Percentiles rank a stretch among this genome's conserved stretches.
Conservation (phyloP, 495 filamentous ascomycete species). For the Podospora sp. region DNA sequence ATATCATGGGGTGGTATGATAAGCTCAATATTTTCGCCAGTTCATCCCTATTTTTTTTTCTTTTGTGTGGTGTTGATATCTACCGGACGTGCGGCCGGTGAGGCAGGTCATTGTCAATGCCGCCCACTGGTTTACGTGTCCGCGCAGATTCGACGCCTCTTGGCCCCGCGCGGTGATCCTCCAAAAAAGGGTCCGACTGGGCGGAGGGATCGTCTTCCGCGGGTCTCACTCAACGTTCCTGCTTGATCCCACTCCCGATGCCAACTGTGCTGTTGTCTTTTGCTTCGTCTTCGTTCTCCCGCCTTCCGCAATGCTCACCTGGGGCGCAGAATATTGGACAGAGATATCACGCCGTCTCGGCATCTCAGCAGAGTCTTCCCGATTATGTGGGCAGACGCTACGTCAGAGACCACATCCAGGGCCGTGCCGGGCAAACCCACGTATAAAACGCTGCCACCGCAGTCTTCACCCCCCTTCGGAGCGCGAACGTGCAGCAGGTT, state of each 20-base stretch:
- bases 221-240: slow-evolving; percentile 8
- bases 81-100: neutral
- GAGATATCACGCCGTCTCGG: slow-evolving; percentile 30
- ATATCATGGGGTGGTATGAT: slow-evolving; percentile 15
- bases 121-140: slow-evolving; percentile 12
- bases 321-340: slow-evolving; percentile 29
- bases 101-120: slow-evolving; percentile 11
- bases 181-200: slow-evolving; percentile 17
- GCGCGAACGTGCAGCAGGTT: slow-evolving; percentile 31
- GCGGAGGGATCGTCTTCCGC: slow-evolving; percentile 11
- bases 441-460: slow-evolving; percentile 37
- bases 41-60: slow-evolving; percentile 8
- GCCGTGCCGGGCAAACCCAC: slow-evolving; percentile 16
- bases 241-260: slow-evolving; percentile 11
- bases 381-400: slow-evolving; percentile 36
- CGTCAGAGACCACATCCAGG: slow-evolving; percentile 34
- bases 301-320: slow-evolving; percentile 21
- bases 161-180: slow-evolving; percentile 8
- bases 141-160: slow-evolving; percentile 8
- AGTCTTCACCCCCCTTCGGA: slow-evolving; percentile 22
- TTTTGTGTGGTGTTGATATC: slow-evolving; percentile 12
- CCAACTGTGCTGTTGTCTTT: slow-evolving; percentile 12
- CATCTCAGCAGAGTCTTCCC: slow-evolving; percentile 22
- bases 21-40: neutral
- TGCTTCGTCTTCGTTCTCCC: slow-evolving; percentile 22